phyloP scores from a whole-genome alignment of 345 rosid genomes.

The Bretschneidera sinensis region DNA sequence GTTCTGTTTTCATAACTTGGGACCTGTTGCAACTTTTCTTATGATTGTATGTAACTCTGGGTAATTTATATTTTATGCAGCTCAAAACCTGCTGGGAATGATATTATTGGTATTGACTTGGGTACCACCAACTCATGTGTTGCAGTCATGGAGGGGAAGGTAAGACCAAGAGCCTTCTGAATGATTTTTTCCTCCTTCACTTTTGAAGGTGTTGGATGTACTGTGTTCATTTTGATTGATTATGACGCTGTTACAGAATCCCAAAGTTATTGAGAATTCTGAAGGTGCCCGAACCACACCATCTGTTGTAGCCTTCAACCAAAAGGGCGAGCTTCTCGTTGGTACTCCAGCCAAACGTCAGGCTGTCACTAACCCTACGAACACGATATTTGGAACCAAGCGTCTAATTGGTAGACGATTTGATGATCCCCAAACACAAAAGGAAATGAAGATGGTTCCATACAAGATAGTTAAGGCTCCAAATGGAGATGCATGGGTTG shows the following conservation, averaged over 20 bases:
- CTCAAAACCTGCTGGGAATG: constrained; percentile 78
- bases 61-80: constrained; percentile 22
- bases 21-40: no score
- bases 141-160: constrained; percentile 99
- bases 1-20: not conserved
- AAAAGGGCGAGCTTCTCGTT: constrained; percentile 69
- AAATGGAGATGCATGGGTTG: constrained; percentile 96
- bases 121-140: constrained; percentile 99
- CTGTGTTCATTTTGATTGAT: not conserved
- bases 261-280: constrained; percentile 85
- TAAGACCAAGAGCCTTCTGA: constrained; percentile 13
- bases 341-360: constrained; percentile 94
- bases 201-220: not conserved
- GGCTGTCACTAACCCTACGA: constrained; percentile 86
- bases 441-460: constrained; percentile 90
- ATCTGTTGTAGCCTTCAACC: constrained; percentile 79
- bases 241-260: constrained; percentile 35
- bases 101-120: constrained; percentile 92
- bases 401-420: constrained; percentile 77
- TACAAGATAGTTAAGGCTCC: constrained; percentile 82
- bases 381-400: constrained; percentile 74
- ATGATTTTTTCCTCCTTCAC: not conserved
- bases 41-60: not conserved
- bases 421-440: constrained; percentile 74
- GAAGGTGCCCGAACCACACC: constrained; percentile 96